These are phyloP conservation scores for Elaeagnus macrophylla DNA, from an alignment of 306 rosid species.

Conservation along the genomic window DNA sequence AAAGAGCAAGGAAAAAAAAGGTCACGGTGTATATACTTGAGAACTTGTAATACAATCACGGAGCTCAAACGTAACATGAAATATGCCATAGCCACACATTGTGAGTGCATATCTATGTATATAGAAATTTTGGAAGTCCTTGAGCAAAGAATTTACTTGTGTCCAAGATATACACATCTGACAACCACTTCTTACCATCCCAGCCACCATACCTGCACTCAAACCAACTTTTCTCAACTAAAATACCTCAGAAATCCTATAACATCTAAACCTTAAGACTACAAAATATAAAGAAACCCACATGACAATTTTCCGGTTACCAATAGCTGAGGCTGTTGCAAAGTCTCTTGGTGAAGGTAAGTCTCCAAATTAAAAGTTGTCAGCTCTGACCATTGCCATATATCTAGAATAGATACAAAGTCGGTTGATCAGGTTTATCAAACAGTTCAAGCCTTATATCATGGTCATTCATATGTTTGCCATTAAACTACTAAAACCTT, in stretches of 20 bases:
- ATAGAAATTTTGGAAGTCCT: constrained; percentile 1
- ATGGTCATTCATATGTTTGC: too few relatives aligned
- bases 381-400: constrained; percentile 99
- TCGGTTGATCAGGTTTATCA: constrained; percentile 10
- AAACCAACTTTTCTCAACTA: constrained; percentile 14
- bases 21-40: constrained; percentile 15
- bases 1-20: too few relatives aligned
- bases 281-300: constrained; percentile 30
- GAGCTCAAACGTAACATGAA: background rate
- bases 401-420: constrained; percentile 44
- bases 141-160: too few relatives aligned
- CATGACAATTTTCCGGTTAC: constrained; percentile 83
- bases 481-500: too few relatives aligned
- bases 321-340: constrained; percentile 88
- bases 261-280: background rate
- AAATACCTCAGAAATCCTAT: constrained; percentile 8
- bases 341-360: constrained; percentile 90
- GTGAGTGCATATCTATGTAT: background rate
- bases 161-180: too few relatives aligned
- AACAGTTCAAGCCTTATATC: too few relatives aligned
- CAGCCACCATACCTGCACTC: too few relatives aligned
- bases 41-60: constrained; percentile 8
- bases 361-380: constrained; percentile 88
- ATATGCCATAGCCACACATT: constrained; percentile 1
- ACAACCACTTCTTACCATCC: too few relatives aligned